These are phyloP conservation scores for Botryotinia narcissicola DNA, from an alignment of 2,329 filamentous ascomycete genomes.

Conservation along the genomic window DNA sequence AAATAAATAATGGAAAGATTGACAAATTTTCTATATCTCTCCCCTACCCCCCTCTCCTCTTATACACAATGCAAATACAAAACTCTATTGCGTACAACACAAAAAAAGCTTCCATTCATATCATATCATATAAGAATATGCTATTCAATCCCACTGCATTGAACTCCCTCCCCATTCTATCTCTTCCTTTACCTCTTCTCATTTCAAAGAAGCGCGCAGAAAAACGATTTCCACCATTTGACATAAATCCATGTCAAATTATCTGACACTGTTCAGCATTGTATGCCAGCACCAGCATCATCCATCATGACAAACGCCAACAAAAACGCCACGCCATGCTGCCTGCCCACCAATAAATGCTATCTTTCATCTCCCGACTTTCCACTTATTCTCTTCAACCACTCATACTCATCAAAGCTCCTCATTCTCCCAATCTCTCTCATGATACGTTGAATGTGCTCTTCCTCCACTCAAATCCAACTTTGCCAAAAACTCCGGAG, in stretches of 20 bases:
- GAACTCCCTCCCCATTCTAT: background rate
- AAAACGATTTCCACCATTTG: background rate
- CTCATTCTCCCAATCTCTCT: constrained; percentile 67
- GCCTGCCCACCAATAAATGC: constrained; percentile 17
- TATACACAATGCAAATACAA: background rate
- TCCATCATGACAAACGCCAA: constrained; percentile 7
- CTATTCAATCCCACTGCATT: background rate
- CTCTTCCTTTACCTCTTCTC: background rate
- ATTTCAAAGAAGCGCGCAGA: background rate
- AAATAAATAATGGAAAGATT: background rate
- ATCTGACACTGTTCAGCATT: background rate
- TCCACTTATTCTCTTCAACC: background rate
- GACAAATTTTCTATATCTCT: background rate
- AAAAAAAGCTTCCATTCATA: background rate
- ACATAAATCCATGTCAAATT: background rate
- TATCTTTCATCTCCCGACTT: constrained; percentile 2
- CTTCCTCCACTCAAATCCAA: constrained; percentile 59
- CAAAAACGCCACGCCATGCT: constrained; percentile 20
- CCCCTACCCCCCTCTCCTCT: background rate
- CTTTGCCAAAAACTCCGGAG: constrained; percentile 87
- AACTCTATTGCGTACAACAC: background rate
- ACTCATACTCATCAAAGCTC: constrained; percentile 40
- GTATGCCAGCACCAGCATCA: background rate
- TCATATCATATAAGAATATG: background rate
- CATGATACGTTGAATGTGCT: constrained; percentile 56